Percentiles rank a stretch among this genome's conserved stretches.
phyloP scores from a whole-genome alignment of 495 filamentous ascomycete species.

The Trichoderma virens region DNA sequence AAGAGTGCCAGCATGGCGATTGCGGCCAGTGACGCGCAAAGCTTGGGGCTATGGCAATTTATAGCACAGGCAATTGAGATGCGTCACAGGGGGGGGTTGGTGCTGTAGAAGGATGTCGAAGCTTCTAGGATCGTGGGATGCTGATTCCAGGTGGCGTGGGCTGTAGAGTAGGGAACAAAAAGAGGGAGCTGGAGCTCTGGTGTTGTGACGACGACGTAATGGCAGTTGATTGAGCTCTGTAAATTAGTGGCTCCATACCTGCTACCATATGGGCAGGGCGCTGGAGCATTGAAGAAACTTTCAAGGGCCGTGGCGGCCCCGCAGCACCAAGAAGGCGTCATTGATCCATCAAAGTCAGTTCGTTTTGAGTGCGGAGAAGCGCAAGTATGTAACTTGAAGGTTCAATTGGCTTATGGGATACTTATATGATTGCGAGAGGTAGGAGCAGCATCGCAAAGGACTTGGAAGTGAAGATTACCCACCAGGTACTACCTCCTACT shows the following conservation, averaged over 20 bases:
- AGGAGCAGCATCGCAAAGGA: too few species aligned
- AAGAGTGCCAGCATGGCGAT: neutral
- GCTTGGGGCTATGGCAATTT: neutral
- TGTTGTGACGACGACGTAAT: neutral
- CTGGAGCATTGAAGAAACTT: neutral
- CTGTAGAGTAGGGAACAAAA: neutral
- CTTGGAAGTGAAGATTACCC: too few species aligned
- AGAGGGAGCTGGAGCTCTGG: neutral
- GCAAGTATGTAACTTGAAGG: too few species aligned
- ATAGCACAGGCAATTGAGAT: neutral
- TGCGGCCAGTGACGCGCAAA: neutral
- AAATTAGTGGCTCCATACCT: neutral
- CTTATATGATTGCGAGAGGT: too few species aligned
- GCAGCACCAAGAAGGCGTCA: too few species aligned
- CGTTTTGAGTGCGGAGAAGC: too few species aligned
- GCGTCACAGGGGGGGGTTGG: neutral
- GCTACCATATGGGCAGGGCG: too few species aligned
- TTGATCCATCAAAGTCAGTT: too few species aligned
- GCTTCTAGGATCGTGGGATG: constrained; percentile 1
- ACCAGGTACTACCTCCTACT: too few species aligned
- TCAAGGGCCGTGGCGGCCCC: too few species aligned
- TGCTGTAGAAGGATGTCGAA: neutral
- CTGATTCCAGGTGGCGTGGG: neutral
- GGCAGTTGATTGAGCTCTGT: neutral
- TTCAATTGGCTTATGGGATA: too few species aligned